Evolutionary conservation across 352 stramenopile species (phyloP), one percentile per base, ranked within the genome.

Genomic region (Peronospora tabacina): DNA sequence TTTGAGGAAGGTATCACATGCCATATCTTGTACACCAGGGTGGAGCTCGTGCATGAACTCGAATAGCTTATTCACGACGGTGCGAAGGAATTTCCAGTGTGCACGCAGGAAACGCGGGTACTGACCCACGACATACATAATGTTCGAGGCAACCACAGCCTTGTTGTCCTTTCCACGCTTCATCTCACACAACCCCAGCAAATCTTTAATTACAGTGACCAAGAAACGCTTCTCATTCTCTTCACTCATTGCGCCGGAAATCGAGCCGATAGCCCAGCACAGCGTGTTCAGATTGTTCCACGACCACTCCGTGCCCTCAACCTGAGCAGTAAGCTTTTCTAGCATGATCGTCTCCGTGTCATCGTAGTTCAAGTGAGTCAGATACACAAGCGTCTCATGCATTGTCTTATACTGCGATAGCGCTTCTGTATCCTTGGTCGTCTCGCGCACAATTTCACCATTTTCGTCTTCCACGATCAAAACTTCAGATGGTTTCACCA

Each of bases 31-130:
- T 10, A 99, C 97, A 50, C 97, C 97, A 24, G 97, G 97, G 67
- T 99, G 97, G 22, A 95, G 69, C 61, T 99, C 97, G 71, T 99
- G 97, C 97, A 99, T 99, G 63, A 99, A 99, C 73, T 99, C 96
- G 62, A 99, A 99, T 11, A 99, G 76, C 68, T 99, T 99, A 72
- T 98, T 98, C 39, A 99, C 96, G n/a, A 99, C 97, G 1, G 97
- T 99, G 51, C 97, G 97, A 20, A 99, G 71, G 66, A 99, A 99
- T 74, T 99, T 99, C 96, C 96, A 99, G 72, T 99, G 97, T 7
- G 92, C 91, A 44, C 96, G 95, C 29, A 99, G 66, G 68, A 99
- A 99, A 1, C 97, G 93, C 34, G 97, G 97, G 71, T 99, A 99
- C 75, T 99, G 97, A 2, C 97, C 97, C 19, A 99, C 97, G 17